Conservation (phyloP, 192 early-diverging fungal genomes). For the Backusella australiensis region DNA sequence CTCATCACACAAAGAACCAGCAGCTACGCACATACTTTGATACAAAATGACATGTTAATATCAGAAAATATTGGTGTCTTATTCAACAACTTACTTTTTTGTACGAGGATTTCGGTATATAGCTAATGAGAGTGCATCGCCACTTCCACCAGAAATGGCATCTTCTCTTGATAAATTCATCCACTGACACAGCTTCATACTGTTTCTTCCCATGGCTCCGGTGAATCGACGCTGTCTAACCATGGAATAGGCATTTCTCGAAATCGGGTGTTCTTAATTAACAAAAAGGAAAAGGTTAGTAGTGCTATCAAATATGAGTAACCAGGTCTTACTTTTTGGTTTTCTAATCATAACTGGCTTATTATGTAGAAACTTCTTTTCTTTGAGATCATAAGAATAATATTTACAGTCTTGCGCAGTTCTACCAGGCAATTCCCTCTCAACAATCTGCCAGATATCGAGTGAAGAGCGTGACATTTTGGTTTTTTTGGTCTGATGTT, state of each 20-base stretch:
- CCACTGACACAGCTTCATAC: not conserved
- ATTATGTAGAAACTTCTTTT: not conserved
- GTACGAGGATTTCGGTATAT: not conserved
- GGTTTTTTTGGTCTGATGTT: not conserved
- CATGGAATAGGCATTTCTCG: not conserved
- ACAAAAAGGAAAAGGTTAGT: not conserved
- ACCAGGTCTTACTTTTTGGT: not conserved
- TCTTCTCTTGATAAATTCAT: not conserved
- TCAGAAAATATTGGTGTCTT: not conserved
- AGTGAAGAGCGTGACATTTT: not conserved
- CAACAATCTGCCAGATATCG: not conserved
- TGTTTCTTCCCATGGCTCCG: not conserved
- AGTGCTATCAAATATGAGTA: not conserved
- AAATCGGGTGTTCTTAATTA: not conserved
- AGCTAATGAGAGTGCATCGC: conserved; percentile 17
- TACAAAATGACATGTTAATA: not conserved
- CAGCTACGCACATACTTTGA: conserved; percentile 1
- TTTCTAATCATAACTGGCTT: conserved; percentile 8
- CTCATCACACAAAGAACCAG: conserved; percentile 19
- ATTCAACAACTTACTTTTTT: not conserved
- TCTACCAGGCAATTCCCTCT: conserved; percentile 1
- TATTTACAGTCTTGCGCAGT: conserved; percentile 4
- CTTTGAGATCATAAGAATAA: not conserved
- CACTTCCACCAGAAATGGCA: conserved; percentile 21
- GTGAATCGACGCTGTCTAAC: not conserved